Evolutionary conservation across 140 eudicot genomes (phyloP), one percentile per base, ranked within the genome.

Genomic region (Stevia rebaudiana): DNA sequence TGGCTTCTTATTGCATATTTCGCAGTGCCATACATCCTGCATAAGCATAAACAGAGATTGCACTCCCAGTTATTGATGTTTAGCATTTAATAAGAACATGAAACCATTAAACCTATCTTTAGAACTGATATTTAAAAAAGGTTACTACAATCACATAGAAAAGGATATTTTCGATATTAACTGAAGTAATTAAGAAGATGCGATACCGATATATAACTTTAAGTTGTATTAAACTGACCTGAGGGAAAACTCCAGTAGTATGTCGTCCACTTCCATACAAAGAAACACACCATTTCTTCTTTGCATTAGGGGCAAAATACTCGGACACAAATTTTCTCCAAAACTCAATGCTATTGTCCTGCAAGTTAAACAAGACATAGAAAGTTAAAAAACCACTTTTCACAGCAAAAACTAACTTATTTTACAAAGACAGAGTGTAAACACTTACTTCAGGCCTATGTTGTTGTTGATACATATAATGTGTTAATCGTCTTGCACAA

Each of bases 11-110:
- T 80, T 92, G 86, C 99, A 92, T 72, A 92, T 92, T 76, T 85
- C 99, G 77, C 99, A 92, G 72, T 92, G 99, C 99, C 99, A 92
- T 69, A 88, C 94, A 60, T 92, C 99, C 99, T 92, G 95, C 79
- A 84, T 37, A 30, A 28, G 43, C n/a, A 18, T 41, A 44, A 55
- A 44, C 51, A 48, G 47, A 24, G 22, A 55, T 46, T 24, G 25
- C 44, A 48, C 11, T 49, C n/a, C 8, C 31, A 9, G 57, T 21
- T 11, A 51, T 3, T 10, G 8, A 54, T 50, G 23, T 6, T 18
- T 62, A 16, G 43, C 22, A 25, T 33, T 33, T 30, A 42, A 55
- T 12, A 37, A 35, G 65, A 62, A 61, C 65, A 39, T 6, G n/a
- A 49, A 60, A 48, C 48, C 40, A 35, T 62, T 23, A 8, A 51